These are phyloP conservation scores for Aphanocladium album DNA, from an alignment of 2,329 filamentous ascomycete genomes.

Conservation along the genomic window DNA sequence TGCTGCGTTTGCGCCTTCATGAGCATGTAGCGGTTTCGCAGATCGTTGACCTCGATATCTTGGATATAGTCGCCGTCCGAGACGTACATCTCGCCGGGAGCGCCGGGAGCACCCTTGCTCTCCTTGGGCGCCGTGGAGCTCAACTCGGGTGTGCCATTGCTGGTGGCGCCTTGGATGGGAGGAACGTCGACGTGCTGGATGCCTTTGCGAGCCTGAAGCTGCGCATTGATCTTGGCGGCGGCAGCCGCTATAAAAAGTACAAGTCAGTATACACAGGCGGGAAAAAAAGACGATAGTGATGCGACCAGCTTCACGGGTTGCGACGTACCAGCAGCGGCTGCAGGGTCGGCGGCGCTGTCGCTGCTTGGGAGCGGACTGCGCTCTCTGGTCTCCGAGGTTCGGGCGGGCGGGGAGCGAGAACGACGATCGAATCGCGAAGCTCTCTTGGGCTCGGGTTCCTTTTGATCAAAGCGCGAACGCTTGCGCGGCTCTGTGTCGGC, in stretches of 20 bases:
- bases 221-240: constrained; percentile 80
- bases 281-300: too few relatives aligned
- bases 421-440: constrained; percentile 84
- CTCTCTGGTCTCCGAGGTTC: constrained; percentile 67
- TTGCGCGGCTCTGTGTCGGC: constrained; percentile 68
- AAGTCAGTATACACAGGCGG: too few relatives aligned
- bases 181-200: constrained; percentile 88
- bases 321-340: constrained; percentile 68
- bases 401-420: constrained; percentile 73
- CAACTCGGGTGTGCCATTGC: constrained; percentile 33
- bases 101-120: constrained; percentile 29
- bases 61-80: constrained; percentile 97
- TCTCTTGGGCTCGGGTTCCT: constrained; percentile 71
- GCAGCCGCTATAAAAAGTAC: constrained; percentile 61
- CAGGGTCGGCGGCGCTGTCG: constrained; percentile 59
- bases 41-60: constrained; percentile 97
- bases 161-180: constrained; percentile 62
- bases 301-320: neutral
- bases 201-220: constrained; percentile 79
- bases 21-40: constrained; percentile 93
- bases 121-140: constrained; percentile 28
- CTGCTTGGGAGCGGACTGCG: constrained; percentile 66
- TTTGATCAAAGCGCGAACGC: constrained; percentile 92
- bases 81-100: constrained; percentile 87
- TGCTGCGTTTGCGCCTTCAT: constrained; percentile 97